Evolutionary conservation across 371 early-diverging fungal species (phyloP), one percentile per base, ranked within the genome.

Genomic region (Lichtheimia ornata): DNA sequence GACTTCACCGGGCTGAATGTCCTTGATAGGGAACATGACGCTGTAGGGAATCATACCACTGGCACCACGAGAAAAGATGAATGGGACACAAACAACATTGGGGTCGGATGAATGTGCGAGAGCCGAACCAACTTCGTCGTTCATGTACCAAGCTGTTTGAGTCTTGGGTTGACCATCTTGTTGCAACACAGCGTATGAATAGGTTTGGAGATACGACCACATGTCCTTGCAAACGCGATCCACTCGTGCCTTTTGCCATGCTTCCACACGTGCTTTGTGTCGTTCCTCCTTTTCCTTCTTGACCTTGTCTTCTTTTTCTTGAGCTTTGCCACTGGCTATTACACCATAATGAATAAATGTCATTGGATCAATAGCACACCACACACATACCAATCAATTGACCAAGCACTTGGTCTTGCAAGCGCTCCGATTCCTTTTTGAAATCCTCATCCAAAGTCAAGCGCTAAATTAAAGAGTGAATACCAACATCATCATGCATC

Each of bases 191-290:
- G 84, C 77, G 55, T 77, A 85, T 5, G 82, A 76, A 43, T 85
- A 85, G 3, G 84, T 83, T 58, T 85, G 84, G 17, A 77, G 63
- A 56, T 62, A 85, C 17, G 79, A 74, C 86, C 86, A 85, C 84
- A 85, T 85, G 40, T 75, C 67, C 18, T 61, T 18, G 58, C 72
- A 74, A 4, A 80, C 66, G 14, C 25, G 47, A 4, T 75, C 58
- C 3, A 62, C 64, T 12, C 81, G 69, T 7, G 52, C 44, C 4
- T 64, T 53, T 20, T 68, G 47, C 68, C 73, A 69, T 5, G 67
- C 72, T 17, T 64, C 58, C 22, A 69, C 61, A 17, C 66, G 63
- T 15, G 65, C 53, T 14, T 73, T 63, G 41, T 66, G 63, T 30
- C 65, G 64, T 44, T 74, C 75, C 18, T 64, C 61, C 30, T 64